These are phyloP conservation scores for Chaetomiaceae sp. DNA, from an alignment of 2,329 filamentous ascomycete genomes.

Conservation along the genomic window DNA sequence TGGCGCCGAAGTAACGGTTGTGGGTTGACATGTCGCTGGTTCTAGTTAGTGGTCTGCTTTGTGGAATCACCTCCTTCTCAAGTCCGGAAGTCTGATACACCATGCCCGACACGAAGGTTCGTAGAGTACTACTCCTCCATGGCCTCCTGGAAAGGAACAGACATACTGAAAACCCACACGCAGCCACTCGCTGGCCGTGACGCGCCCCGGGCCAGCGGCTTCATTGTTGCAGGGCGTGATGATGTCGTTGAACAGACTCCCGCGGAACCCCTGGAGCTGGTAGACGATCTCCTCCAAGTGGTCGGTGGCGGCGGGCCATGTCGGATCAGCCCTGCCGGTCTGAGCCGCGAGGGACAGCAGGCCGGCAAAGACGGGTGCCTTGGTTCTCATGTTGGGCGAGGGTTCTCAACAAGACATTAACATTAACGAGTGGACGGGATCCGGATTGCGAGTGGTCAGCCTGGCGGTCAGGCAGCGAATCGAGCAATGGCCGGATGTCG, in stretches of 20 bases:
- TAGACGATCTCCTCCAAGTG: constrained; percentile 63
- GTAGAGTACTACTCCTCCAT: neutral
- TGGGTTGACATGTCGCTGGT: constrained; percentile 39
- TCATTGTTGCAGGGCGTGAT: constrained; percentile 55
- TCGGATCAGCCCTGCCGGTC: constrained; percentile 43
- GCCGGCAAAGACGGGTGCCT: constrained; percentile 29
- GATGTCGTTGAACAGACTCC: constrained; percentile 51
- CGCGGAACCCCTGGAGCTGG: constrained; percentile 51
- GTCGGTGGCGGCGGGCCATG: constrained; percentile 57
- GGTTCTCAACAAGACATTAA: constrained; percentile 9
- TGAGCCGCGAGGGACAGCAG: constrained; percentile 36
- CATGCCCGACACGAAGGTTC: neutral
- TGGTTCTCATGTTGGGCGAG: constrained; percentile 30
- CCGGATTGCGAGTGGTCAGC: neutral
- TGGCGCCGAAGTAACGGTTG: constrained; percentile 40
- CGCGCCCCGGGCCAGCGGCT: constrained; percentile 49
- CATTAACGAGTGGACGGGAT: constrained; percentile 3
- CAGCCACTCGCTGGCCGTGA: constrained; percentile 59
- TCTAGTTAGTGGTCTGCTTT: neutral
- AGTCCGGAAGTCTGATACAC: too few species aligned
- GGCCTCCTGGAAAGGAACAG: neutral
- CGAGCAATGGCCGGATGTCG: neutral
- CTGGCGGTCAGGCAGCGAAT: neutral
- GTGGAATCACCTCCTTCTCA: too few species aligned
- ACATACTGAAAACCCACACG: constrained; percentile 60